phyloP scores from a whole-genome alignment of 106 monocot genomes.

The Narthecium ossifragum region DNA sequence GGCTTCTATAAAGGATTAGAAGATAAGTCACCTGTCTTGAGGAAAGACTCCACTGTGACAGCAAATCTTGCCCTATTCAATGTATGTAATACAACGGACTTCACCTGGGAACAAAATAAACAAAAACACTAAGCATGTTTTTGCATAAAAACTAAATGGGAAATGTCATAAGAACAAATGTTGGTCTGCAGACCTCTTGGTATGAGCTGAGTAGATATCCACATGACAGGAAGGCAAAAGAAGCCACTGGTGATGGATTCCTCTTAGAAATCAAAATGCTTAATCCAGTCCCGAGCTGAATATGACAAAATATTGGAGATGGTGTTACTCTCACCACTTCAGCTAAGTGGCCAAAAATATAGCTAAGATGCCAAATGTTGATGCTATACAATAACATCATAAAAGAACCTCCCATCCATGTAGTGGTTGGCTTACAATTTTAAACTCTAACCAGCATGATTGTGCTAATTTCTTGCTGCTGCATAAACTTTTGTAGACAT shows the following conservation, averaged over 20 bases:
- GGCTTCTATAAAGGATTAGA: background rate
- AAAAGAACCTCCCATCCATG: too few relatives aligned
- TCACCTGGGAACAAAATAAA: constrained; percentile 49
- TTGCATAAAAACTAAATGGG: background rate
- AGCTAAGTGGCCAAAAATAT: too few relatives aligned
- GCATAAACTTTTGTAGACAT: too few relatives aligned
- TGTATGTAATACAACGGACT: constrained; percentile 89
- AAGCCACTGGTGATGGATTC: constrained; percentile 76
- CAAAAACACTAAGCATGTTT: constrained; percentile 1
- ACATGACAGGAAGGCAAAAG: constrained; percentile 86
- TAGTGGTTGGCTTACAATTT: too few relatives aligned
- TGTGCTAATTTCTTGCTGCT: too few relatives aligned
- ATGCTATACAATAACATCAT: too few relatives aligned
- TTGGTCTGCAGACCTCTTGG: constrained; percentile 62
- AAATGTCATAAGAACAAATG: background rate
- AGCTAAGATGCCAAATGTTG: too few relatives aligned
- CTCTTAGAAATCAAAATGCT: constrained; percentile 89
- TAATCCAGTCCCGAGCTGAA: constrained; percentile 87
- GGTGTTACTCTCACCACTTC: too few relatives aligned
- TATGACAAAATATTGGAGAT: constrained; percentile 1
- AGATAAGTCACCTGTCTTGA: constrained; percentile 64
- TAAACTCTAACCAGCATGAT: too few relatives aligned
- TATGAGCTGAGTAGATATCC: constrained; percentile 96
- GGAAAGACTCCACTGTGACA: constrained; percentile 90
- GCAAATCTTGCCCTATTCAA: constrained; percentile 89